A percentile compares a stretch with the other conserved stretches of the same genome.
Conservation (phyloP, 2,329 filamentous ascomycete genomes). For the Elsinoe fawcettii region DNA sequence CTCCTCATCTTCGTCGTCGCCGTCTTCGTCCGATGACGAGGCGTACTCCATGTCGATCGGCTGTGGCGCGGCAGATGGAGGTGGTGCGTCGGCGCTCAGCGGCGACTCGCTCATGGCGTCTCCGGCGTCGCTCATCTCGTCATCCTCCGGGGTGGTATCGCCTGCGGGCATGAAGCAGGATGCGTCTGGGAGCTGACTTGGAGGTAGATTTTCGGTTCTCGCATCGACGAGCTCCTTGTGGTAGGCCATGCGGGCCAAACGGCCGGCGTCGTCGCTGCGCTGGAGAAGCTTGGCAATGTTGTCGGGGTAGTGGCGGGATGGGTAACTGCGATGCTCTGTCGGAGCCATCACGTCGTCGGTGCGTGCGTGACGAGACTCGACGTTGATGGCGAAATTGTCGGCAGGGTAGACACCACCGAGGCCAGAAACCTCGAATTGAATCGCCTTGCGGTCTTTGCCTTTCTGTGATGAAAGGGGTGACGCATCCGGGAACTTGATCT, state of each 20-base stretch:
- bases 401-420: slow-evolving; percentile 54
- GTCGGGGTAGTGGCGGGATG: slow-evolving; percentile 21
- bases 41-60: slow-evolving; percentile 25
- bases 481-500: slow-evolving; percentile 32
- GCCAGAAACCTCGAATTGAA: slow-evolving; percentile 44
- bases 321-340: not conserved
- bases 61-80: slow-evolving; percentile 28
- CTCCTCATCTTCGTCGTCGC: slow-evolving; percentile 27
- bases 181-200: slow-evolving; percentile 38
- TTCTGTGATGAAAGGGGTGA: slow-evolving; percentile 24
- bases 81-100: slow-evolving; percentile 20
- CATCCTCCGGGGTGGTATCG: slow-evolving; percentile 30
- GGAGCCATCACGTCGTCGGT: slow-evolving; percentile 19
- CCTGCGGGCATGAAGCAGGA: slow-evolving; percentile 36
- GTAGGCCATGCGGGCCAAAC: slow-evolving; percentile 40
- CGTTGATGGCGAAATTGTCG: slow-evolving; percentile 47
- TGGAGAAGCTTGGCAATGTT: slow-evolving; percentile 32
- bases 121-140: slow-evolving; percentile 29
- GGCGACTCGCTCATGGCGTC: slow-evolving; percentile 22
- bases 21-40: slow-evolving; percentile 23
- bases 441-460: slow-evolving; percentile 23
- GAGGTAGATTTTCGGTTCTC: slow-evolving; percentile 55
- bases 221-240: slow-evolving; percentile 58
- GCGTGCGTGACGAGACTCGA: slow-evolving; percentile 31
- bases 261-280: slow-evolving; percentile 14